phyloP scores from a whole-genome alignment of 768 basidiomycete species.

The Leccinum uliginosum region DNA sequence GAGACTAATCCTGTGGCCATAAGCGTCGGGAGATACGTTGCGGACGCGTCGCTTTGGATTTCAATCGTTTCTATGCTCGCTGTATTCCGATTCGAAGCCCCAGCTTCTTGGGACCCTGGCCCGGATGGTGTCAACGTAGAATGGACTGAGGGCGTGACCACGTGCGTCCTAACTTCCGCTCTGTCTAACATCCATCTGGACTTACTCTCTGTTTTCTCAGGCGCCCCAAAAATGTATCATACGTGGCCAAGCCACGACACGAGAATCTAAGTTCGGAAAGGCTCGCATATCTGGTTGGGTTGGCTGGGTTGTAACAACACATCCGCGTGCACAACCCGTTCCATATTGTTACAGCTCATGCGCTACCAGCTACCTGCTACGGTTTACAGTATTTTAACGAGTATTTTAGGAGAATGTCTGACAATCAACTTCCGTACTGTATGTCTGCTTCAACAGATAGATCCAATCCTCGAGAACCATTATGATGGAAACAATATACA shows the following conservation, averaged over 20 bases:
- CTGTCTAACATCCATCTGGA: background rate
- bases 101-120: slow-evolving; percentile 15
- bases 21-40: slow-evolving; percentile 43
- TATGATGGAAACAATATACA: too few species aligned
- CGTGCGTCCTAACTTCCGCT: slow-evolving; percentile 10
- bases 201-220: background rate
- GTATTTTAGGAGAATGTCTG: background rate
- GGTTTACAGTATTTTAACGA: background rate
- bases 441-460: background rate
- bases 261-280: slow-evolving; percentile 5
- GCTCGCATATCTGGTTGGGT: slow-evolving; percentile 9
- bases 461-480: background rate
- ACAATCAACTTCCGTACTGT: background rate
- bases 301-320: slow-evolving; percentile 2
- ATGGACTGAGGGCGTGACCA: slow-evolving; percentile 19
- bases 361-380: background rate
- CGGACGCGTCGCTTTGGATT: slow-evolving; percentile 35
- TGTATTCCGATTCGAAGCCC: slow-evolving; percentile 13
- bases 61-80: slow-evolving; percentile 20
- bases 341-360: background rate
- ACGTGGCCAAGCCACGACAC: slow-evolving; percentile 8
- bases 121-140: slow-evolving; percentile 17
- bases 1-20: background rate
- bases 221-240: slow-evolving; percentile 11
- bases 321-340: background rate